Evolutionary conservation across 257 asterid genomes (phyloP).

Genomic region (Coffea eugenioides): DNA sequence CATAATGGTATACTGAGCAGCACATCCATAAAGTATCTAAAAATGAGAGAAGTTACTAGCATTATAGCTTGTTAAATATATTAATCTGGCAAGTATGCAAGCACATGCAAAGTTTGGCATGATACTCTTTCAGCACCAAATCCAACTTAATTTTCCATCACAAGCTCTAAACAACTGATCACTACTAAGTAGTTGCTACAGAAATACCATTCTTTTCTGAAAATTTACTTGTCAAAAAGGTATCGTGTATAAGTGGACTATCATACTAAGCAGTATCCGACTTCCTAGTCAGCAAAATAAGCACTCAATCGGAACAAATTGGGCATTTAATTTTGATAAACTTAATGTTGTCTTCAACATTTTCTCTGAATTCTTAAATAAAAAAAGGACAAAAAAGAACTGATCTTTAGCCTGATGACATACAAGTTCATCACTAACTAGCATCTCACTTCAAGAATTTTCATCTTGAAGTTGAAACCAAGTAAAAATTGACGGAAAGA

Average conservation of each 20-base stretch:
- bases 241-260: neutral
- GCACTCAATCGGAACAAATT: neutral
- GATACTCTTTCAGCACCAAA: neutral
- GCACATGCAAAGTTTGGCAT: too few species aligned
- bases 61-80: neutral
- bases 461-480: too few species aligned
- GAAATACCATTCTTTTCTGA: neutral
- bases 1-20: slow-evolving; percentile 83
- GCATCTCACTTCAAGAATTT: neutral
- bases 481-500: too few species aligned
- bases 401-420: neutral
- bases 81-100: neutral
- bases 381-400: too few species aligned
- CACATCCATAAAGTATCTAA: slow-evolving; percentile 83
- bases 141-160: neutral
- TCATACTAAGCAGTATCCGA: slow-evolving; percentile 1
- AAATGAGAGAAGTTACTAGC: neutral
- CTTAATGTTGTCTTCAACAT: neutral
- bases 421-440: neutral
- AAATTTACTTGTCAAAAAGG: neutral
- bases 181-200: neutral
- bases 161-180: neutral
- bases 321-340: neutral
- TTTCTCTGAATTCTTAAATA: too few species aligned
- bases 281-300: neutral